These are phyloP conservation scores for Nigrospora sphaerica DNA, from an alignment of 2,329 filamentous ascomycete species.

Conservation along the genomic window DNA sequence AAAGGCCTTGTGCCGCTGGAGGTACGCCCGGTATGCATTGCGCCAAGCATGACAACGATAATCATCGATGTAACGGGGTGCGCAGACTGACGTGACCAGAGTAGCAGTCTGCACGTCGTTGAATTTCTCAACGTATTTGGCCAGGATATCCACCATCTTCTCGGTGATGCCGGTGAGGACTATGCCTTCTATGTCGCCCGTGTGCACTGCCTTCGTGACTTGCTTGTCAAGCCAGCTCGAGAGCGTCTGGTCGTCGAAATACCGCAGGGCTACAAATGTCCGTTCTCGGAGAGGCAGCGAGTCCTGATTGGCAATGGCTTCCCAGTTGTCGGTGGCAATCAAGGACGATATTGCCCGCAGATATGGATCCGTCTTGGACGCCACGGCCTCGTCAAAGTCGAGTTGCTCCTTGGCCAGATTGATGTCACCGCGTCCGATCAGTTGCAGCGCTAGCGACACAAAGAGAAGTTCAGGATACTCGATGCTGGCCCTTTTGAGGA, in stretches of 20 bases:
- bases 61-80: slow-evolving; percentile 71
- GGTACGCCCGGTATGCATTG: slow-evolving; percentile 61
- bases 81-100: slow-evolving; percentile 65
- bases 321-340: slow-evolving; percentile 72
- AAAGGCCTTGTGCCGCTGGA: slow-evolving; percentile 67
- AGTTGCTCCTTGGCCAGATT: slow-evolving; percentile 39
- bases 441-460: slow-evolving; percentile 58
- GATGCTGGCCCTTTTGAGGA: slow-evolving; percentile 61
- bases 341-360: slow-evolving; percentile 72
- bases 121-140: slow-evolving; percentile 68
- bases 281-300: slow-evolving; percentile 71
- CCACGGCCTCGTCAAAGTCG: slow-evolving; percentile 51
- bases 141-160: slow-evolving; percentile 65
- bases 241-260: slow-evolving; percentile 55
- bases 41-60: slow-evolving; percentile 70
- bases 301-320: slow-evolving; percentile 62
- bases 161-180: slow-evolving; percentile 73
- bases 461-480: slow-evolving; percentile 60
- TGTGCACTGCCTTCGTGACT: slow-evolving; percentile 50
- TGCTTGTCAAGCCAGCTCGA: slow-evolving; percentile 62
- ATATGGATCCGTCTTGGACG: slow-evolving; percentile 67
- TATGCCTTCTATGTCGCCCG: slow-evolving; percentile 70
- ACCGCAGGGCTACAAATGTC: slow-evolving; percentile 63
- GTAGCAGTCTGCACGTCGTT: slow-evolving; percentile 74
- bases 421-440: slow-evolving; percentile 45